phyloP scores from a whole-genome alignment of 2,329 filamentous ascomycete species.

The Xylaria polymorpha region DNA sequence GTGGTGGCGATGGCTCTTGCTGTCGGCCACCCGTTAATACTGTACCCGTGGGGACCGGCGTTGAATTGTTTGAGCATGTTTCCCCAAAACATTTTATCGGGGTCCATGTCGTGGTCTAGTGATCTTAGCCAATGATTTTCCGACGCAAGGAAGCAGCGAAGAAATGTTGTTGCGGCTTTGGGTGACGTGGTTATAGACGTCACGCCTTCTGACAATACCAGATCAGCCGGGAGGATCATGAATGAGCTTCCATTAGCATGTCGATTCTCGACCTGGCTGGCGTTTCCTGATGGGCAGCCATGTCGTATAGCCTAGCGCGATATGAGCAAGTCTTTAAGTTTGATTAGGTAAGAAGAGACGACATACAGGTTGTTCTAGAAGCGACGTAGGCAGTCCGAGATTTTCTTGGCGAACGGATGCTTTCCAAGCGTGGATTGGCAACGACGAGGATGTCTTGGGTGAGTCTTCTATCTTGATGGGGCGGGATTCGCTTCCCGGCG shows the following conservation, averaged over 20 bases:
- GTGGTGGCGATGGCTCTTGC: slow-evolving; percentile 13
- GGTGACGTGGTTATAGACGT: slow-evolving; percentile 19
- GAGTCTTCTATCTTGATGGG: slow-evolving; percentile 34
- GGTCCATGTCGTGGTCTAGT: slow-evolving; percentile 17
- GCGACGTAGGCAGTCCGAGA: too few species aligned
- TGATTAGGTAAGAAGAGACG: not conserved
- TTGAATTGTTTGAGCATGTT: slow-evolving; percentile 11
- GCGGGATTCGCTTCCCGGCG: slow-evolving; percentile 17
- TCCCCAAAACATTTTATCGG: slow-evolving; percentile 20
- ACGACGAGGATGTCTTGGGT: not conserved
- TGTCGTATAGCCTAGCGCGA: slow-evolving; percentile 2
- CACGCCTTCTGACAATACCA: not conserved
- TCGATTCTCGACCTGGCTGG: not conserved
- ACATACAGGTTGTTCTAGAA: slow-evolving; percentile 9
- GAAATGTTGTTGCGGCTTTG: slow-evolving; percentile 16
- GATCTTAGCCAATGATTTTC: slow-evolving; percentile 22
- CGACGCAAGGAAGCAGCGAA: slow-evolving; percentile 12
- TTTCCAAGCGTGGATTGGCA: not conserved
- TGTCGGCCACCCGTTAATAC: slow-evolving; percentile 3
- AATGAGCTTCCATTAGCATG: not conserved
- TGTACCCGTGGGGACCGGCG: not conserved
- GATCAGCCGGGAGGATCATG: not conserved
- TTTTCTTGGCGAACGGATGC: not conserved
- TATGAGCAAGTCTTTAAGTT: not conserved
- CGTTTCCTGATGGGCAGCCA: not conserved